Percentiles rank a stretch among this genome's conserved stretches.
Evolutionary conservation across 768 basidiomycete genomes (phyloP).

Genomic region (Porpolomopsis calyptriformis): DNA sequence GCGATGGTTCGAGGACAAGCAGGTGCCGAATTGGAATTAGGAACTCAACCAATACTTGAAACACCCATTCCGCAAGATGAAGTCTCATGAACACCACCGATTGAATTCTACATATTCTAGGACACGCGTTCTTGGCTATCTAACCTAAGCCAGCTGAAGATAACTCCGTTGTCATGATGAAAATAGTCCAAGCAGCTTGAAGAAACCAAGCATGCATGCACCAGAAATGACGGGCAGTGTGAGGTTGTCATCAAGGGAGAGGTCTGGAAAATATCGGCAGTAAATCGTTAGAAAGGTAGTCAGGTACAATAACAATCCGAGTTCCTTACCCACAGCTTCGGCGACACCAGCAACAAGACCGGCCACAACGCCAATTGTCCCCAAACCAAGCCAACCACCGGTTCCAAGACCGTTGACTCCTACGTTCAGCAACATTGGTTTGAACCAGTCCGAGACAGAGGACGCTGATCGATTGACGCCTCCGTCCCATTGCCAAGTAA

Average conservation of each 20-base stretch:
- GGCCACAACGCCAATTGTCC: conserved; percentile 47
- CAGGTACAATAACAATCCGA: conserved; percentile 4
- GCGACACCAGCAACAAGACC: conserved; percentile 76
- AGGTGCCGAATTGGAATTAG: too few relatives aligned
- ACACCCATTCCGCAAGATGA: too few relatives aligned
- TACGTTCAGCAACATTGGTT: background rate
- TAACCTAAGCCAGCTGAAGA: conserved; percentile 2
- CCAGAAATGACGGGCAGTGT: conserved; percentile 85
- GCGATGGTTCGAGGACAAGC: background rate
- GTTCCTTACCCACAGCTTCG: conserved; percentile 74
- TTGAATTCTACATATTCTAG: too few relatives aligned
- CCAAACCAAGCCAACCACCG: conserved; percentile 41
- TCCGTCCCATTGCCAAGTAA: conserved; percentile 48
- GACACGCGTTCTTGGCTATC: too few relatives aligned
- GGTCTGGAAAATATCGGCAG: conserved; percentile 37
- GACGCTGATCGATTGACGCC: conserved; percentile 28
- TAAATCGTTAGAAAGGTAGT: conserved; percentile 6
- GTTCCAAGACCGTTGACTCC: conserved; percentile 8
- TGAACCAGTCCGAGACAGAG: conserved; percentile 9
- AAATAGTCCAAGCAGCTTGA: conserved; percentile 11
- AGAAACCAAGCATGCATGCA: conserved; percentile 38
- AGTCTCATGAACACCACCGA: too few relatives aligned
- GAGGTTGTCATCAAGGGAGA: conserved; percentile 80
- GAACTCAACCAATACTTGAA: too few relatives aligned
- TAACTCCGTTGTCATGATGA: background rate